Evolutionary conservation across 257 asterid genomes (phyloP).

Genomic region (Pogostemon cablin): DNA sequence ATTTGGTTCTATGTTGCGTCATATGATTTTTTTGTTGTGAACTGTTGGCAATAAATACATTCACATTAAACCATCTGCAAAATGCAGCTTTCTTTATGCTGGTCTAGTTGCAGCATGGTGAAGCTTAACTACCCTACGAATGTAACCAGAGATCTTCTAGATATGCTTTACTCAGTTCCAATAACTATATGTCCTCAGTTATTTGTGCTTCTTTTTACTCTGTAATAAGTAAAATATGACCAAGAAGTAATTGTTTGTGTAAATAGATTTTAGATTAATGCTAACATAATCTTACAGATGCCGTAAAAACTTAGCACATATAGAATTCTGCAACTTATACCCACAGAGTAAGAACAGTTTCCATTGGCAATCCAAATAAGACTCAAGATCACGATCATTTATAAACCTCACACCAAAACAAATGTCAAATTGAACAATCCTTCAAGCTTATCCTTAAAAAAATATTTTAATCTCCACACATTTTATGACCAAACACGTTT

Average conservation of each 20-base stretch:
- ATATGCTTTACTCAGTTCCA: not conserved
- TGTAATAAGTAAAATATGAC: too few relatives aligned
- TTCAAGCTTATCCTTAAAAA: constrained; percentile 5
- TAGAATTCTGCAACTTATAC: not conserved
- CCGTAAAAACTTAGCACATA: not conserved
- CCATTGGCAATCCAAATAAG: not conserved
- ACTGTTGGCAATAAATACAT: not conserved
- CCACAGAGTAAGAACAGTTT: constrained; percentile 1
- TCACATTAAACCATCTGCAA: constrained; percentile 1
- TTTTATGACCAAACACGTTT: constrained; percentile 8
- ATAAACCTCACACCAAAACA: not conserved
- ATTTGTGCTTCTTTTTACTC: too few relatives aligned
- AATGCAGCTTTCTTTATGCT: not conserved
- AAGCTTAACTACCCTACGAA: not conserved
- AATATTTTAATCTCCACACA: not conserved
- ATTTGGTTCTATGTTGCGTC: not conserved
- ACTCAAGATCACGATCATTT: constrained; percentile 13
- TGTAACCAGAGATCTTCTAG: not conserved
- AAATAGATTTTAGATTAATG: not conserved
- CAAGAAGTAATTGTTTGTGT: not conserved
- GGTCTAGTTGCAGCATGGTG: constrained; percentile 5
- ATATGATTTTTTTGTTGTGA: not conserved
- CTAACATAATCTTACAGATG: not conserved
- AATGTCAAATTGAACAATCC: not conserved
- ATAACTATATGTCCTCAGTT: too few relatives aligned